These are phyloP conservation scores for Orbilia javanica DNA, from an alignment of 2,329 filamentous ascomycete genomes.

Conservation along the genomic window DNA sequence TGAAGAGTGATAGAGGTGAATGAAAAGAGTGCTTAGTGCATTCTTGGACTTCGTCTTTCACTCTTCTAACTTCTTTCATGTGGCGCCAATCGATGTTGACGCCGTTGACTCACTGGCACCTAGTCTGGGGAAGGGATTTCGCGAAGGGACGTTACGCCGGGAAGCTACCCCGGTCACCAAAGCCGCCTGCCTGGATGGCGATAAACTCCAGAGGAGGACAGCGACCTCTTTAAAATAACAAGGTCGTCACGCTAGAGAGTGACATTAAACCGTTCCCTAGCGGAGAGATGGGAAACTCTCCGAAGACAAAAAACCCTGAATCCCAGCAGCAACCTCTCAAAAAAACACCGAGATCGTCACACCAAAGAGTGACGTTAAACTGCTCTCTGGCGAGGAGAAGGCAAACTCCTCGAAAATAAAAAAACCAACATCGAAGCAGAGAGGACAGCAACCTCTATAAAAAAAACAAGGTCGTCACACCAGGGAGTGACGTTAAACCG, in stretches of 20 bases:
- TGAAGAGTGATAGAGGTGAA: conserved; percentile 14
- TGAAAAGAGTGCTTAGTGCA: not conserved
- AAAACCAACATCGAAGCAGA: not conserved
- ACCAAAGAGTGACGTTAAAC: conserved; percentile 12
- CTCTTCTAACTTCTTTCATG: not conserved
- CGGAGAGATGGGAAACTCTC: conserved; percentile 4
- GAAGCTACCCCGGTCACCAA: conserved; percentile 12
- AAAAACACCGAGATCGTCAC: conserved; percentile 9
- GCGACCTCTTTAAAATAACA: conserved; percentile 7
- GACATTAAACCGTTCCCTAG: conserved; percentile 7
- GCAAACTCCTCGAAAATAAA: conserved; percentile 4
- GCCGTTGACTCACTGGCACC: not conserved
- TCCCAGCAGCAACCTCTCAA: not conserved
- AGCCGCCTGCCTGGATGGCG: not conserved
- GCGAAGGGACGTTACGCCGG: not conserved
- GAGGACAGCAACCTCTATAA: not conserved
- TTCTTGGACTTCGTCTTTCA: not conserved
- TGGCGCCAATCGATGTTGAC: not conserved
- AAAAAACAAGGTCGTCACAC: conserved; percentile 1
- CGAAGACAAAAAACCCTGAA: not conserved
- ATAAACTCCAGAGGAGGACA: conserved; percentile 4
- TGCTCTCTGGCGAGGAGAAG: not conserved
- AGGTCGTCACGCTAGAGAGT: conserved; percentile 7
- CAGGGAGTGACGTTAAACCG: conserved; percentile 6
- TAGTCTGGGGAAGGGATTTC: not conserved